Percentiles rank a stretch among this genome's conserved stretches.
These are phyloP conservation scores for Populus hybrid DNA, from an alignment of 441 rosid species.

Conservation along the genomic window DNA sequence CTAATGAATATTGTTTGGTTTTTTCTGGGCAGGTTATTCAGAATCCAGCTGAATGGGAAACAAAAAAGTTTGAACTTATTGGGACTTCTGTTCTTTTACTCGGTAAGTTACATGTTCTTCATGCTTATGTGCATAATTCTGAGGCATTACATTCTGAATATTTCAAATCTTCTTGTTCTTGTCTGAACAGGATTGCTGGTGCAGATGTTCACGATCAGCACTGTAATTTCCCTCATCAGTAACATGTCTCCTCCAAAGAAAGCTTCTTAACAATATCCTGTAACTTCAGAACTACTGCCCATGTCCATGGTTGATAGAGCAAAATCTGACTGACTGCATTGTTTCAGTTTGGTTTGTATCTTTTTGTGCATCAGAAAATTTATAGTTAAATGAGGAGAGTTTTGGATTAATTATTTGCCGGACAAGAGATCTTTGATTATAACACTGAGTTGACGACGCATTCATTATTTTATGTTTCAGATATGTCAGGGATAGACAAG, in stretches of 20 bases:
- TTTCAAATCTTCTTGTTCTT: not conserved
- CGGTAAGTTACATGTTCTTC: constrained; percentile 38
- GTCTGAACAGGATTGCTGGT: constrained; percentile 44
- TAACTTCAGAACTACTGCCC: constrained; percentile 5
- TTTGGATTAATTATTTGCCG: not conserved
- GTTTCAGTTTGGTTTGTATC: not conserved
- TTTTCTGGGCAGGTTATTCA: no score
- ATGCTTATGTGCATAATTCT: not conserved
- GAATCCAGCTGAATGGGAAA: no score
- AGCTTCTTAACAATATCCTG: constrained; percentile 34
- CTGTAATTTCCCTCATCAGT: constrained; percentile 42
- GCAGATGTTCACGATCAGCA: constrained; percentile 43
- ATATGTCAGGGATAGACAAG: not conserved
- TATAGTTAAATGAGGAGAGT: not conserved
- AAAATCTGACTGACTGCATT: not conserved
- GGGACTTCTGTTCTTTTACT: constrained; percentile 38
- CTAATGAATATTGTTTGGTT: no score
- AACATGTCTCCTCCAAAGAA: constrained; percentile 85
- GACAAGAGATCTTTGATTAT: not conserved
- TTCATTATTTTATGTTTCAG: not conserved
- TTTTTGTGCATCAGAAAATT: not conserved
- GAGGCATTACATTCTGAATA: not conserved
- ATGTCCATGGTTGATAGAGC: not conserved
- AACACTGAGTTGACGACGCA: not conserved
- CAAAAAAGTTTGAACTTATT: constrained; percentile 7